Conservation (phyloP, 306 rosid genomes). For the Bauhinia variegata region DNA sequence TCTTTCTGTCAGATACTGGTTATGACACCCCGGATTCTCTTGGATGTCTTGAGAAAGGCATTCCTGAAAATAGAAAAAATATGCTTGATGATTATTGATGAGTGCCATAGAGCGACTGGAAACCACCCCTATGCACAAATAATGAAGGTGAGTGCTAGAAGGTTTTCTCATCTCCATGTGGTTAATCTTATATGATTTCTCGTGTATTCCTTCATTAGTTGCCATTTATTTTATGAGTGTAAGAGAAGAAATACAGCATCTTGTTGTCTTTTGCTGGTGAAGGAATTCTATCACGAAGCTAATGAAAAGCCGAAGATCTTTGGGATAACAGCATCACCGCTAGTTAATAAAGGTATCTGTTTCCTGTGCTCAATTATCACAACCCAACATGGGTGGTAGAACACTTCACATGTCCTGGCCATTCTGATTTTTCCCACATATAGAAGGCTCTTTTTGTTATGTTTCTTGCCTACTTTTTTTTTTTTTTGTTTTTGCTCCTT, state of each 20-base stretch:
- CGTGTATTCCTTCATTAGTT: constrained; percentile 14
- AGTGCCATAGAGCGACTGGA: constrained; percentile 83
- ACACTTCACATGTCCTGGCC: constrained; percentile 1
- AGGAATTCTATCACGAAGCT: constrained; percentile 90
- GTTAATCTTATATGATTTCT: constrained; percentile 24
- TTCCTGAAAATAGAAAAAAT: constrained; percentile 62
- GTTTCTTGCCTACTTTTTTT: too few species aligned
- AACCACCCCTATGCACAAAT: constrained; percentile 85
- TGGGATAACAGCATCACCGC: constrained; percentile 95
- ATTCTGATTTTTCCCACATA: neutral
- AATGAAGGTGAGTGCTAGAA: constrained; percentile 69
- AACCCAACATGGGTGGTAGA: constrained; percentile 5
- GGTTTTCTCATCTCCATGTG: constrained; percentile 18
- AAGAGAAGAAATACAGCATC: constrained; percentile 26
- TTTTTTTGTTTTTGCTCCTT: too few species aligned
- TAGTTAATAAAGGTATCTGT: constrained; percentile 70
- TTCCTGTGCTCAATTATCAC: constrained; percentile 26
- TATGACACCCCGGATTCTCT: constrained; percentile 93
- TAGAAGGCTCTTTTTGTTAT: neutral
- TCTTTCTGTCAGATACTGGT: constrained; percentile 66
- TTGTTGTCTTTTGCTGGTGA: constrained; percentile 40
- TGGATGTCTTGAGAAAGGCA: constrained; percentile 84
- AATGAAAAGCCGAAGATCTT: constrained; percentile 80
- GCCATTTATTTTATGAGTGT: neutral
- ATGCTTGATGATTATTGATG: constrained; percentile 78